These are phyloP conservation scores for Tetraselmis chui DNA, from an alignment of 139 green algal genomes.

Conservation along the genomic window DNA sequence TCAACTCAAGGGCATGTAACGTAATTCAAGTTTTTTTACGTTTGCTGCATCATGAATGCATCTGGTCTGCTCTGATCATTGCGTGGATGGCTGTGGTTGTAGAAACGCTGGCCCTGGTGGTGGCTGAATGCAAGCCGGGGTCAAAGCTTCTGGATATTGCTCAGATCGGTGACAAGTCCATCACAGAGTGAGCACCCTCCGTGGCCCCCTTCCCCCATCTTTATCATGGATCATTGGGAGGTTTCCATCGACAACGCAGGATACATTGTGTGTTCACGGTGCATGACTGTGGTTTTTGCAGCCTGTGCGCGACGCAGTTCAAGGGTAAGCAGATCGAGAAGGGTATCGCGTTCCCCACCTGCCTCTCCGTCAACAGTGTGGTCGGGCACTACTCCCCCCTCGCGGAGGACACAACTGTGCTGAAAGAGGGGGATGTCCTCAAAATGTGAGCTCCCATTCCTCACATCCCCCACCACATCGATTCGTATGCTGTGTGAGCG, in stretches of 20 bases:
- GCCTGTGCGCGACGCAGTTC: constrained; percentile 76
- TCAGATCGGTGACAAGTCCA: constrained; percentile 65
- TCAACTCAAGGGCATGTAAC: not conserved
- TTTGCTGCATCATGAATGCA: not conserved
- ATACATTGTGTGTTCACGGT: too few species aligned
- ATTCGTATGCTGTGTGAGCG: too few species aligned
- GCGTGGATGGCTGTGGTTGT: too few species aligned
- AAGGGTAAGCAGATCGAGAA: constrained; percentile 95
- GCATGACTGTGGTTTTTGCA: constrained; percentile 28
- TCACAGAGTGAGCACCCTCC: constrained; percentile 62
- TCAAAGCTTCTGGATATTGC: constrained; percentile 88
- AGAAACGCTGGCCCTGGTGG: constrained; percentile 77
- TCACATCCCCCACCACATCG: too few species aligned
- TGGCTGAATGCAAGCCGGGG: constrained; percentile 69
- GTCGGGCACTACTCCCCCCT: constrained; percentile 88
- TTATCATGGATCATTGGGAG: too few species aligned
- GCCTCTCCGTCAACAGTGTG: constrained; percentile 85
- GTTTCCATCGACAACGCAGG: too few species aligned
- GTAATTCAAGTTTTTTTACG: too few species aligned
- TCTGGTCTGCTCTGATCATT: not conserved
- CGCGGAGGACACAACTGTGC: constrained; percentile 49
- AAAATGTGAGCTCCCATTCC: constrained; percentile 89
- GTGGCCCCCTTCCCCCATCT: not conserved
- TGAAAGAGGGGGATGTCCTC: constrained; percentile 83
- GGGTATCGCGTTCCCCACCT: constrained; percentile 94